phyloP scores from a whole-genome alignment of 805 yeast species.

The Debaryomyces prosopidis region DNA sequence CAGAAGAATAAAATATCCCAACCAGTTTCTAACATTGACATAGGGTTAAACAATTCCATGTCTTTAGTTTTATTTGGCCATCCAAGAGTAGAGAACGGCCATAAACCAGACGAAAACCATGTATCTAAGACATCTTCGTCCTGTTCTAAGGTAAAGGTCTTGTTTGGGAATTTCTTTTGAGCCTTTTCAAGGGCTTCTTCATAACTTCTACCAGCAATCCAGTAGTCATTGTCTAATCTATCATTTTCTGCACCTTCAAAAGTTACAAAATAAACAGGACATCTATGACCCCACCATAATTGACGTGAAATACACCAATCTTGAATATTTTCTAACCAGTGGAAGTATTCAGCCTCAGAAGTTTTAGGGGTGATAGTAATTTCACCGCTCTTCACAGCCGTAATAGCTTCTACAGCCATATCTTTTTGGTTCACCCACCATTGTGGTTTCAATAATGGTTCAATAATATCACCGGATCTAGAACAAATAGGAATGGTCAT shows the following conservation, averaged over 20 bases:
- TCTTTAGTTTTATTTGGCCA: slow-evolving; percentile 88
- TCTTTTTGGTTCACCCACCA: slow-evolving; percentile 97
- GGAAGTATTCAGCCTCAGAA: slow-evolving; percentile 90
- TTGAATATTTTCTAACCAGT: slow-evolving; percentile 93
- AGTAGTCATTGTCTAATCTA: slow-evolving; percentile 63
- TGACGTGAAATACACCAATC: slow-evolving; percentile 99
- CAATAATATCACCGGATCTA: slow-evolving; percentile 95
- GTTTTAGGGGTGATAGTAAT: slow-evolving; percentile 82
- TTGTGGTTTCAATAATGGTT: slow-evolving; percentile 96
- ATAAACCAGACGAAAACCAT: slow-evolving; percentile 97
- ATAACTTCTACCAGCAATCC: slow-evolving; percentile 86
- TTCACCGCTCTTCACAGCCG: slow-evolving; percentile 80
- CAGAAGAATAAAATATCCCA: slow-evolving; percentile 99
- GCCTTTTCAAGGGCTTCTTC: slow-evolving; percentile 90
- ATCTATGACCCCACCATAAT: slow-evolving; percentile 95
- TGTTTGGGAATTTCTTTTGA: slow-evolving; percentile 63
- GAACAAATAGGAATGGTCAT: slow-evolving; percentile 94
- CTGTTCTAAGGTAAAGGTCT: slow-evolving; percentile 76
- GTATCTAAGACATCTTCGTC: slow-evolving; percentile 98
- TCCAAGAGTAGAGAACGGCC: slow-evolving; percentile 96
- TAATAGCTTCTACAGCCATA: slow-evolving; percentile 85
- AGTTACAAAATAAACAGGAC: slow-evolving; percentile 89
- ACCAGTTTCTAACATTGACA: slow-evolving; percentile 95
- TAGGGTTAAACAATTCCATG: slow-evolving; percentile 77
- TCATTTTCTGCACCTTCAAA: slow-evolving; percentile 75